Evolutionary conservation across 495 filamentous ascomycete genomes (phyloP), one percentile per base, ranked within the genome.

Genomic region (Lasiosphaeria hispida): DNA sequence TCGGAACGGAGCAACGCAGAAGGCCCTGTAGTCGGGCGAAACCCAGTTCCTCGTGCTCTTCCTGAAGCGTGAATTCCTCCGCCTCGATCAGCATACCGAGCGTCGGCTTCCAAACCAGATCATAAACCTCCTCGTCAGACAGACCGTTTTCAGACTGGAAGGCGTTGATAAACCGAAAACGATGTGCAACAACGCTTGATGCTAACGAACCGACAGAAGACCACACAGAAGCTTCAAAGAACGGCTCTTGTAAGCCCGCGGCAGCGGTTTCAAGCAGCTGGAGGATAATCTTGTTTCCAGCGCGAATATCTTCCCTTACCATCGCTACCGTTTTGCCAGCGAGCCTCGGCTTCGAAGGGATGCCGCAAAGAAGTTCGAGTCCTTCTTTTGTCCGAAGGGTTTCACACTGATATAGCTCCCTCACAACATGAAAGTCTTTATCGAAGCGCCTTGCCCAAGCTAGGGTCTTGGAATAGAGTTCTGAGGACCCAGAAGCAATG

Each of bases 381-480:
- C 62, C 55, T 37, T 63, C 64, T 4, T 45, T 17, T 1, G 67
- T 58, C 8, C 23, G 17, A 19, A 67, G 5, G 10, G 43, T 45
- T 7, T 59, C 33, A 3, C 0, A 2, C 2, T 35, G 19, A 17
- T 63, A 60, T 7, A 67, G 39, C 10, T 13, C 2, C 15, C 23
- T 41, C 6, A 55, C 42, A 0, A 58, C 50, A 1, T 54, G 14
- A 9, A 17, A 14, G 42, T 65, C 59, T 37, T 54, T 59, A 34
- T 63, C 48, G 36, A 64, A 68, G 14, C 60, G 54, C 30, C 57
- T 45, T n/a, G 63, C 54, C 68, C 68, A 70, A 1, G 14, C 11
- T 0, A 68, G 35, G 1, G 63, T 62, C 0, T 61, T 60, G 4
- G 55, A 54, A 40, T 70, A 70, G 14, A 68, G 49, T n/a, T 57